A percentile compares a stretch with the other conserved stretches of the same genome.
These are phyloP conservation scores for Cichorium intybus DNA, from an alignment of 140 eudicot species.

Conservation along the genomic window DNA sequence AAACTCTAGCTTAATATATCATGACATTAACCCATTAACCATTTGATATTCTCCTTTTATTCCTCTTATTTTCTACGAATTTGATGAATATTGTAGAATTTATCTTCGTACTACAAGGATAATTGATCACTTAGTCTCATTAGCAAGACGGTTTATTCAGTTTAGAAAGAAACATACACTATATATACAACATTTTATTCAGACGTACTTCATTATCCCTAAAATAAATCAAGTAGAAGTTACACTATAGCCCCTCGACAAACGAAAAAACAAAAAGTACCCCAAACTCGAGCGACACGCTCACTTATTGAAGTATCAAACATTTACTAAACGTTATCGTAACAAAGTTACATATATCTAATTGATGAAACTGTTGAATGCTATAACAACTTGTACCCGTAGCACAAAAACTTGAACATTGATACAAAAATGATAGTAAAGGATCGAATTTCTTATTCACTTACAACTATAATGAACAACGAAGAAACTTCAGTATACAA, in stretches of 20 bases:
- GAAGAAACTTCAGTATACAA: conserved; percentile 9
- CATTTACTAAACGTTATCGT: conserved; percentile 1
- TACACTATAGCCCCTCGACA: not conserved
- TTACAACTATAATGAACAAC: conserved; percentile 3
- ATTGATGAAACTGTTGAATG: not conserved
- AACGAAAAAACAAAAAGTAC: not conserved
- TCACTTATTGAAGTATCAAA: not conserved
- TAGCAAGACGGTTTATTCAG: too few relatives aligned
- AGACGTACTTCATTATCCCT: not conserved
- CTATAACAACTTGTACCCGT: conserved; percentile 13
- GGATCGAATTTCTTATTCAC: not conserved
- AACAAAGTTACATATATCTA: not conserved
- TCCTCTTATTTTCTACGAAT: too few relatives aligned
- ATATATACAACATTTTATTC: too few relatives aligned
- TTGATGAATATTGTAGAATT: too few relatives aligned
- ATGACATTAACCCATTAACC: too few relatives aligned
- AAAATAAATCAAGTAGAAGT: not conserved
- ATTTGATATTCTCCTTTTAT: too few relatives aligned
- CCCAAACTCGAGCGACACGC: not conserved
- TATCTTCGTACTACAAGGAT: too few relatives aligned
- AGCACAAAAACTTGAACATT: not conserved
- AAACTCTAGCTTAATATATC: too few relatives aligned
- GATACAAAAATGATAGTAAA: conserved; percentile 4
- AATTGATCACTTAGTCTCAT: too few relatives aligned
- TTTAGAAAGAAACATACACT: too few relatives aligned